phyloP scores from a whole-genome alignment of 257 asterid genomes.

The Solanum etuberosum region DNA sequence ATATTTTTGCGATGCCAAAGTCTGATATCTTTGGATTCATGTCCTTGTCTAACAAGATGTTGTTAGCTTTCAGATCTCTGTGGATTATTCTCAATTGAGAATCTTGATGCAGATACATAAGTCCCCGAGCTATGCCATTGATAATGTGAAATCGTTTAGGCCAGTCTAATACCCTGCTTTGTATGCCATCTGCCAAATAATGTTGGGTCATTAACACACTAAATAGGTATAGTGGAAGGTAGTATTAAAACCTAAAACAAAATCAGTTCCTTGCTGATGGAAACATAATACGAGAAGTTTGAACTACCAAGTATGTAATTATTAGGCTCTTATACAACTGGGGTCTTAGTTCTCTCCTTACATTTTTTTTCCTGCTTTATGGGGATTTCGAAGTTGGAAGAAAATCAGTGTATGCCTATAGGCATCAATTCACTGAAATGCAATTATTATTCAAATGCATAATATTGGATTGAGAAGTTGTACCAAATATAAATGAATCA shows the following conservation, averaged over 20 bases:
- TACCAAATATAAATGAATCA: conserved; percentile 39
- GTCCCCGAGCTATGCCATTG: conserved; percentile 36
- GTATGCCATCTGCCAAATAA: conserved; percentile 12
- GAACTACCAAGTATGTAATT: not conserved
- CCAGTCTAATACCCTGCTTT: conserved; percentile 25
- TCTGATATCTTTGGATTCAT: conserved; percentile 50
- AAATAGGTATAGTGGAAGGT: not conserved
- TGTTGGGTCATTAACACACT: not conserved
- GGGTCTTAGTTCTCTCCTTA: not conserved
- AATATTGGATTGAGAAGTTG: not conserved
- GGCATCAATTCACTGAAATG: not conserved
- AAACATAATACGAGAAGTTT: not conserved
- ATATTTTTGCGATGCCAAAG: conserved; percentile 35
- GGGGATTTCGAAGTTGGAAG: not conserved
- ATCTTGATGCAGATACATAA: conserved; percentile 48
- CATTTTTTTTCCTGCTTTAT: not conserved
- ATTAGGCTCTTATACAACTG: not conserved
- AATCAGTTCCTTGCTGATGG: not conserved
- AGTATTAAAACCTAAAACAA: not conserved
- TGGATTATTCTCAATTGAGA: conserved; percentile 30
- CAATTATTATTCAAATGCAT: not conserved
- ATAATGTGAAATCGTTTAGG: conserved; percentile 26
- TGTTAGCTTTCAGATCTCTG: conserved; percentile 43
- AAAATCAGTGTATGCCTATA: not conserved
- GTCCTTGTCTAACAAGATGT: conserved; percentile 28